Base-by-base conservation (phyloP, 2,329 filamentous ascomycete species). In the Ceratocystis lukuohia region DNA sequence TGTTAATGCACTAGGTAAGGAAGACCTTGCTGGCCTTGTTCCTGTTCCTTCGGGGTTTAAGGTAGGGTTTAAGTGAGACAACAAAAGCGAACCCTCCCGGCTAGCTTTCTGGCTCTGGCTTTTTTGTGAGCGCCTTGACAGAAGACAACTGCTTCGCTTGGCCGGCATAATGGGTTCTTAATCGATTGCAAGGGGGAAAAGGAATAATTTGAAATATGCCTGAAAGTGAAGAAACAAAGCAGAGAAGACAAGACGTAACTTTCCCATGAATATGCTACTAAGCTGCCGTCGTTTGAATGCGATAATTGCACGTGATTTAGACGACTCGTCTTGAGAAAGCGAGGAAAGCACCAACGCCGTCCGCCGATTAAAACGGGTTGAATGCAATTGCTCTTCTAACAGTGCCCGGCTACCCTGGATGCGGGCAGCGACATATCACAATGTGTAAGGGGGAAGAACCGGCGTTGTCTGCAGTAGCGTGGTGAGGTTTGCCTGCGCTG, bases 41-140 rank as follows among this genome's bases (percentile, higher is more conserved):
- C 56, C 56, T 59, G 56, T 59, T 59, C 56, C 56, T 63, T 63
- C 61, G 45, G 44, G 44, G 48, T 53, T 53, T 53, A 53, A 28
- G 48, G 48, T 53, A 59, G 56, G 56, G 56, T 59, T 59, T 59
- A 59, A 37, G 25, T 59, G 56, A 59, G 56, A 59, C 56, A 59
- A 59, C 56, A 59, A 37, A 30, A n/a, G 17, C 33, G 56, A 59
- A 37, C 56, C 56, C 56, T 59, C 30, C 15, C 6, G 50, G 56
- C 28, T 33, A 59, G 56, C 56, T 59, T 15, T 33, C 56, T 59
- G 17, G 22, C 22, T 30, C 3, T 30, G 12, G 22, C 6, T 59
- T 37, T 59, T 33, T 30, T 59, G 22, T 33, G 53, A 57, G 53
- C 8, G 53, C 22, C 22, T 30, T 57, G 53, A 25, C 20, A 56